phyloP scores from a whole-genome alignment of 192 early-diverging fungal species.

The Coemansia biformis region DNA sequence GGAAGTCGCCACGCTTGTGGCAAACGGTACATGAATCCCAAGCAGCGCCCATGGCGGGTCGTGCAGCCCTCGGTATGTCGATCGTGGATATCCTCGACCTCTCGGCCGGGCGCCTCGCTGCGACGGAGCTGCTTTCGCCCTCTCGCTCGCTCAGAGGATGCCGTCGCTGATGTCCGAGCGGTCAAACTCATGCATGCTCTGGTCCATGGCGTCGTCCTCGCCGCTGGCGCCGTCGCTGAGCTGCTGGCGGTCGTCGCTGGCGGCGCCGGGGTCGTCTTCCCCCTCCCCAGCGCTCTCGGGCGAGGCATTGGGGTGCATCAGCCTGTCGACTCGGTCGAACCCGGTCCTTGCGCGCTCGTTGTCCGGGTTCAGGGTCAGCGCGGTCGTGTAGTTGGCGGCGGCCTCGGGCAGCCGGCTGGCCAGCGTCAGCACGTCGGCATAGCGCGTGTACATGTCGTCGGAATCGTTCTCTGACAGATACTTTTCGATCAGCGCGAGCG shows the following conservation, averaged over 20 bases:
- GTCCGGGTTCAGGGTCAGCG: conserved; percentile 28
- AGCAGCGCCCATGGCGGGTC: too few species aligned
- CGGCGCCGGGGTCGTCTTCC: conserved; percentile 7
- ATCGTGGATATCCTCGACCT: too few species aligned
- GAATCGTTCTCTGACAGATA: conserved; percentile 32
- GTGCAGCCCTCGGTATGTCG: too few species aligned
- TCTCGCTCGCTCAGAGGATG: conserved; percentile 10
- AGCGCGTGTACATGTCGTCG: conserved; percentile 40
- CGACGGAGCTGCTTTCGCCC: too few species aligned
- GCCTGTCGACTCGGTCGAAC: conserved; percentile 33
- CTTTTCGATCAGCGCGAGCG: conserved; percentile 21
- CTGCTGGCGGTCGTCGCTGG: neutral
- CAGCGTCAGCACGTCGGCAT: conserved; percentile 46
- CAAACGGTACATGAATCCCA: too few species aligned
- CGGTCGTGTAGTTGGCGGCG: conserved; percentile 30
- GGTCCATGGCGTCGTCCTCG: conserved; percentile 2
- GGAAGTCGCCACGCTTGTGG: too few species aligned
- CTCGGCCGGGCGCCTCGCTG: too few species aligned
- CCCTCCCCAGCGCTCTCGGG: neutral
- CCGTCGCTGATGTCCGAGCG: conserved; percentile 19
- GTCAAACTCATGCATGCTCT: conserved; percentile 3
- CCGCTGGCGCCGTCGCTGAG: neutral
- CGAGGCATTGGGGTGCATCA: conserved; percentile 24
- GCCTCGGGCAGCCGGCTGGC: conserved; percentile 37
- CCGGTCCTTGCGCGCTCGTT: conserved; percentile 31